phyloP scores from a whole-genome alignment of 495 filamentous ascomycete genomes.

The Hyaloscypha hepaticicola region DNA sequence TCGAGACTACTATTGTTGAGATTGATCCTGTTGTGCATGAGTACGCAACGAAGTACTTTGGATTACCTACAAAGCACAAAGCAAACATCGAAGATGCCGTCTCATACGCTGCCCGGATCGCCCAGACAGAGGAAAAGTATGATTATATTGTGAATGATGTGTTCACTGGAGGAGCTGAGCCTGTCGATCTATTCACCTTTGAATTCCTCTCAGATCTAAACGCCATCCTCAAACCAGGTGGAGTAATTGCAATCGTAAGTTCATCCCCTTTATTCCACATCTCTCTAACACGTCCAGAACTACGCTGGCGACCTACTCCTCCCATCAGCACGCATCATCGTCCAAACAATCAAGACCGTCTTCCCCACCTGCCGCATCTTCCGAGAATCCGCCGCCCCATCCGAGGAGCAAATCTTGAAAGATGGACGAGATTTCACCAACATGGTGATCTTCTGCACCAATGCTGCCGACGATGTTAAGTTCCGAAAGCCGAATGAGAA shows the following conservation, averaged over 20 bases:
- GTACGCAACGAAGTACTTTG: slow-evolving; percentile 81
- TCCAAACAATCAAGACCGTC: slow-evolving; percentile 67
- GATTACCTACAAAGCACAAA: slow-evolving; percentile 73
- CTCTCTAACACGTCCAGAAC: slow-evolving; percentile 57
- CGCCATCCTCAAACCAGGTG: slow-evolving; percentile 68
- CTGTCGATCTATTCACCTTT: slow-evolving; percentile 79
- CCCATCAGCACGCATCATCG: slow-evolving; percentile 65
- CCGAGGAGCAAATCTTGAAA: slow-evolving; percentile 38
- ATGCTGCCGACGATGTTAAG: slow-evolving; percentile 18
- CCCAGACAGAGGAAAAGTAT: slow-evolving; percentile 51
- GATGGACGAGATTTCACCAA: slow-evolving; percentile 76
- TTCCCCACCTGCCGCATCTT: slow-evolving; percentile 83
- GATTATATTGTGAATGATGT: slow-evolving; percentile 97
- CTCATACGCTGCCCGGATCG: slow-evolving; percentile 61
- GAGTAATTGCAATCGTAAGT: slow-evolving; percentile 87
- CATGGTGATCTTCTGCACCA: slow-evolving; percentile 77
- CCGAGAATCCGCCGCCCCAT: slow-evolving; percentile 64
- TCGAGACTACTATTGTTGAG: slow-evolving; percentile 90
- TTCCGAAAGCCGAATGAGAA: slow-evolving; percentile 66
- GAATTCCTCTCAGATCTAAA: slow-evolving; percentile 73
- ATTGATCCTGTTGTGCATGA: slow-evolving; percentile 87
- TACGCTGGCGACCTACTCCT: slow-evolving; percentile 90
- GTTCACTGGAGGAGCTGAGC: slow-evolving; percentile 96
- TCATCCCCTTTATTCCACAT: neutral
- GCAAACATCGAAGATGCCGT: slow-evolving; percentile 80